Base-by-base conservation (phyloP, 1,284 basidiomycete species). In the Wolfiporia cocos region DNA sequence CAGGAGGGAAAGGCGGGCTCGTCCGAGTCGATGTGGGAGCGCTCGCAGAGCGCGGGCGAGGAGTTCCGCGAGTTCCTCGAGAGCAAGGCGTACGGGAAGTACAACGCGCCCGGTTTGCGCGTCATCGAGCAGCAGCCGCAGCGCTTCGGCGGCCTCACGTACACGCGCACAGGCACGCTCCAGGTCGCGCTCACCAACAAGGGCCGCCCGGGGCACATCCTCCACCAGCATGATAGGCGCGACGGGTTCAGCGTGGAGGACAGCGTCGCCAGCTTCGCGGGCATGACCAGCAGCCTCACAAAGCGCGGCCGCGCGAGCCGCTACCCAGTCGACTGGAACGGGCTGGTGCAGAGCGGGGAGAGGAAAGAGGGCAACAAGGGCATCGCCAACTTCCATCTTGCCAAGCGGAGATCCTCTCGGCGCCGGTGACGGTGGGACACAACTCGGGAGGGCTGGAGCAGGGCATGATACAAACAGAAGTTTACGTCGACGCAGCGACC, bases 91-190 rank as follows among this genome's bases (percentile, higher is more conserved):
- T 50, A 51, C 42, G 34, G 52, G 21, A 39, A 49, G 28, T 58
- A 57, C 42, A 51, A 55, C 34, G 20, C 47, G 2, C 44, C 55
- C 15, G 49, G 52, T 9, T 68, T 65, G 18, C 67, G 49, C 41
- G 65, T 61, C 31, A 78, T 89, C 50, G 74, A 78, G 44, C 78
- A 74, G 35, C 67, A 75, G 18, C 83, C 84, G 0, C 86, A 89
- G 51, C 68, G 65, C 17, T 69, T 62, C 31, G 85, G 70, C 29
- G 86, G 76, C 6, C 67, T 88, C 32, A 63, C 67, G 36, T 90
- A 89, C 58, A 57, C 74, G 5, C 64, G 68, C 32, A 66, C 71
- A 26, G 66, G 77, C 5, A 41, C 51, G 5, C 61, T 88, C 29
- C 80, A 86, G 44, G 68, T 69, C 1, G 64, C 65, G 40, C 65